Evolutionary conservation across 352 stramenopile genomes (phyloP).

Genomic region (Phytophthora nicotianae): DNA sequence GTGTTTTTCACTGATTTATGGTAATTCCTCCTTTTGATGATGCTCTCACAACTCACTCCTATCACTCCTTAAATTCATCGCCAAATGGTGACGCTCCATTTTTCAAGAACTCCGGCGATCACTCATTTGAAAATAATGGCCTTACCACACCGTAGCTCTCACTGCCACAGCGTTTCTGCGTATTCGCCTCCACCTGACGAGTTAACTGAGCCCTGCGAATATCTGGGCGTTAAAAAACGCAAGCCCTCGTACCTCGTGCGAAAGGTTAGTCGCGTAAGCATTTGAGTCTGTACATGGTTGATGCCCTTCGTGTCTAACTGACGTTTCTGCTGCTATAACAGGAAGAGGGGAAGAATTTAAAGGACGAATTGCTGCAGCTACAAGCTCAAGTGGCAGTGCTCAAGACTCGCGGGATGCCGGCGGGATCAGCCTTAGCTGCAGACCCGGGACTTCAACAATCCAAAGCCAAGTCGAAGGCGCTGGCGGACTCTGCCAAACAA

Average conservation of each 20-base stretch:
- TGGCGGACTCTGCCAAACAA: constrained; percentile 1
- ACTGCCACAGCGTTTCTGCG: not conserved
- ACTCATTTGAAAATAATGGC: not conserved
- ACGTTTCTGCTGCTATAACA: not conserved
- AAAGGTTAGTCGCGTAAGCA: constrained; percentile 10
- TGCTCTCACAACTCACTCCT: not conserved
- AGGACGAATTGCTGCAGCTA: constrained; percentile 18
- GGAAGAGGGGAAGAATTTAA: constrained; percentile 9
- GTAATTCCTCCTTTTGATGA: no score
- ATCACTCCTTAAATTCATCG: not conserved
- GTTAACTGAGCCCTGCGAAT: not conserved
- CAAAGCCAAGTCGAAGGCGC: constrained; percentile 12
- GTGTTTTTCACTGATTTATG: no score
- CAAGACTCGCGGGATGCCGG: constrained; percentile 13
- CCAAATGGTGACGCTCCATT: not conserved
- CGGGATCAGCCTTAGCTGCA: constrained; percentile 2
- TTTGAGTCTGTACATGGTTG: not conserved
- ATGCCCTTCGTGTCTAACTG: not conserved
- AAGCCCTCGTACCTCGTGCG: constrained; percentile 30
- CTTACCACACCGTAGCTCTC: not conserved
- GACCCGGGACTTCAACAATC: constrained; percentile 12
- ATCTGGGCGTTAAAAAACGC: constrained; percentile 11
- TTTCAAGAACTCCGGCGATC: not conserved
- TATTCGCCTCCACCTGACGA: not conserved
- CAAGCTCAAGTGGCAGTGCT: constrained; percentile 25